Conservation (phyloP, 176 grass and related monocot species). For the Puccinellia tenuiflora region DNA sequence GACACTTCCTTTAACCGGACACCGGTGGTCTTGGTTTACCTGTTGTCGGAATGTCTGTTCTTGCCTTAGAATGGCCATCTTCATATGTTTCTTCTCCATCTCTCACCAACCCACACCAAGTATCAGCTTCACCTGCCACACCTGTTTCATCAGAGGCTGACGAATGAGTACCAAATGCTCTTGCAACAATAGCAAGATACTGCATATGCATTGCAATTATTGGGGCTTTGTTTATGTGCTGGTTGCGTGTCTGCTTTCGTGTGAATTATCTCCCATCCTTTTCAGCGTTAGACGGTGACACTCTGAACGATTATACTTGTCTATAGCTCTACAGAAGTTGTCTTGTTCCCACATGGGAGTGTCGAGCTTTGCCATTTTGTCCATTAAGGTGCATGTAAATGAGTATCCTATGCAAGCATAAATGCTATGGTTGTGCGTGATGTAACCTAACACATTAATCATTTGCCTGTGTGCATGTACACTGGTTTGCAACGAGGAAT, state of each 20-base stretch:
- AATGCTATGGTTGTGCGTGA: constrained; percentile 9
- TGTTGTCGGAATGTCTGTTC: constrained; percentile 72
- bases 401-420: constrained; percentile 38
- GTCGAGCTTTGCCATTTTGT: constrained; percentile 2
- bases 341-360: neutral
- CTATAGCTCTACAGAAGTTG: neutral
- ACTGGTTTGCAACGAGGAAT: neutral
- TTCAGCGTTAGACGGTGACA: neutral
- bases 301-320: constrained; percentile 1
- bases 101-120: neutral
- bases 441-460: constrained; percentile 3
- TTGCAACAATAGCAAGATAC: neutral
- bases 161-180: constrained; percentile 14
- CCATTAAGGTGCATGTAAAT: constrained; percentile 24
- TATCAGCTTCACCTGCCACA: neutral
- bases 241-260: constrained; percentile 8
- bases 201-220: constrained; percentile 2
- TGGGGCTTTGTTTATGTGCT: constrained; percentile 10
- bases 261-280: neutral
- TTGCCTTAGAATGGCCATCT: constrained; percentile 66
- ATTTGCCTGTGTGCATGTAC: constrained; percentile 9
- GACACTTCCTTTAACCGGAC: neutral
- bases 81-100: constrained; percentile 67
- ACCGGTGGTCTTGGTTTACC: constrained; percentile 28
- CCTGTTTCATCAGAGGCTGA: constrained; percentile 7